Evolutionary conservation across 371 early-diverging fungal species (phyloP).

Genomic region (Mucor velutinosus): DNA sequence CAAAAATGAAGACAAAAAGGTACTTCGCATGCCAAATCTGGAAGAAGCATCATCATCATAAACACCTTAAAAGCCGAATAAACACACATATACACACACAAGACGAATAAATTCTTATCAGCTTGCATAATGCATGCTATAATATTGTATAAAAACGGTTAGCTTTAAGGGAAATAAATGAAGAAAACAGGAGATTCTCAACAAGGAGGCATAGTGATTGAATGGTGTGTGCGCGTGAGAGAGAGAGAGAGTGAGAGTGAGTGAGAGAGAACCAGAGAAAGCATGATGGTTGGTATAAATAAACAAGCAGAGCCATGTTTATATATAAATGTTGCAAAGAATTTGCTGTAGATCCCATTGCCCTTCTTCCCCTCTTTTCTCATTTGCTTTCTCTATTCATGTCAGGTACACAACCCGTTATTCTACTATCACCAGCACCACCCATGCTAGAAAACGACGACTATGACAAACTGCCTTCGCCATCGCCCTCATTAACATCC

Average conservation of each 20-base stretch:
- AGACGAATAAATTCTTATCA: constrained; percentile 13
- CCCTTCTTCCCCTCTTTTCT: constrained; percentile 2
- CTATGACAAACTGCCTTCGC: constrained; percentile 5
- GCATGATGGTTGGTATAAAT: background rate
- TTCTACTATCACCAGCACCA: constrained; percentile 22
- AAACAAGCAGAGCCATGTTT: background rate
- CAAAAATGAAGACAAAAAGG: constrained; percentile 66
- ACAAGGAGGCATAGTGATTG: background rate
- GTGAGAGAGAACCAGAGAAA: background rate
- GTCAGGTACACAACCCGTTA: constrained; percentile 15
- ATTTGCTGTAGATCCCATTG: background rate
- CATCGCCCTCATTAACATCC: constrained; percentile 1
- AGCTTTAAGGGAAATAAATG: constrained; percentile 11
- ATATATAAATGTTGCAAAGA: constrained; percentile 6
- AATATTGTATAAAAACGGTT: constrained; percentile 9
- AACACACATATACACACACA: background rate
- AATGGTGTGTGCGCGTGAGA: background rate
- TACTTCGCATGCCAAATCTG: constrained; percentile 79
- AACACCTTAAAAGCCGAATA: background rate
- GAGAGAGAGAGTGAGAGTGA: background rate
- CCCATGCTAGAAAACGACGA: background rate
- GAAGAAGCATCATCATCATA: constrained; percentile 19
- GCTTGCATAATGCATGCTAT: constrained; percentile 17
- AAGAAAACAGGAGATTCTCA: constrained; percentile 1
- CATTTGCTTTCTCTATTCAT: background rate